These are phyloP conservation scores for Nemania sp. DNA, from an alignment of 2,329 filamentous ascomycete genomes.

Conservation along the genomic window DNA sequence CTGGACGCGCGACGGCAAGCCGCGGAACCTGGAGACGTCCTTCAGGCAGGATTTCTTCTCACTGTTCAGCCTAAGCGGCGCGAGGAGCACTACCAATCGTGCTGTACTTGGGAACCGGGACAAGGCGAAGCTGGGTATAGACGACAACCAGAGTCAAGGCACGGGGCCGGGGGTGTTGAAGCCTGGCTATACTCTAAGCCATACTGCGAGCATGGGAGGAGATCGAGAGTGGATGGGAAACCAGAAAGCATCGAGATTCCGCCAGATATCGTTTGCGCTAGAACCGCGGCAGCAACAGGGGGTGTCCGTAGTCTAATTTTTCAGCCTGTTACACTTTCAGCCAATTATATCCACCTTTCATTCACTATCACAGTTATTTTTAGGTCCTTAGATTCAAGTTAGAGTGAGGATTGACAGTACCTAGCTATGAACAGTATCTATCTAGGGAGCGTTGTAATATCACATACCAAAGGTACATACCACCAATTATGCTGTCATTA, in stretches of 20 bases:
- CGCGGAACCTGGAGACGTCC: constrained; percentile 56
- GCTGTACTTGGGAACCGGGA: constrained; percentile 43
- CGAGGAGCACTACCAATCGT: constrained; percentile 42
- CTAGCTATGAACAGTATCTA: no score
- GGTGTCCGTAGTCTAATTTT: constrained; percentile 16
- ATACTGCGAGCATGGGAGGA: constrained; percentile 33
- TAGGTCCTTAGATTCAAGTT: no score
- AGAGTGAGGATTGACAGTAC: no score
- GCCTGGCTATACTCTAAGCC: constrained; percentile 26
- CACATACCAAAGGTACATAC: no score
- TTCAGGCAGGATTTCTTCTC: constrained; percentile 60
- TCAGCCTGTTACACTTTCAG: background rate
- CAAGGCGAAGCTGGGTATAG: constrained; percentile 4
- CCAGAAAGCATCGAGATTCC: constrained; percentile 32
- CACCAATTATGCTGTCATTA: no score
- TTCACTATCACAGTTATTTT: background rate
- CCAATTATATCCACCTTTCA: background rate
- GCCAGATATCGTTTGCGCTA: constrained; percentile 41
- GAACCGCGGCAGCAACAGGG: constrained; percentile 23
- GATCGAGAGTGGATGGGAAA: constrained; percentile 33
- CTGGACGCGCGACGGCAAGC: constrained; percentile 53
- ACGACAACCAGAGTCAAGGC: constrained; percentile 18
- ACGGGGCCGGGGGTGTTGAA: constrained; percentile 19
- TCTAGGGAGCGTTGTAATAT: no score
- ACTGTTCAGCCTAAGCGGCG: constrained; percentile 45